Percentiles rank a stretch among this genome's conserved stretches.
These are phyloP conservation scores for Discostella stelligera DNA, from an alignment of 352 stramenopile genomes.

Conservation along the genomic window DNA sequence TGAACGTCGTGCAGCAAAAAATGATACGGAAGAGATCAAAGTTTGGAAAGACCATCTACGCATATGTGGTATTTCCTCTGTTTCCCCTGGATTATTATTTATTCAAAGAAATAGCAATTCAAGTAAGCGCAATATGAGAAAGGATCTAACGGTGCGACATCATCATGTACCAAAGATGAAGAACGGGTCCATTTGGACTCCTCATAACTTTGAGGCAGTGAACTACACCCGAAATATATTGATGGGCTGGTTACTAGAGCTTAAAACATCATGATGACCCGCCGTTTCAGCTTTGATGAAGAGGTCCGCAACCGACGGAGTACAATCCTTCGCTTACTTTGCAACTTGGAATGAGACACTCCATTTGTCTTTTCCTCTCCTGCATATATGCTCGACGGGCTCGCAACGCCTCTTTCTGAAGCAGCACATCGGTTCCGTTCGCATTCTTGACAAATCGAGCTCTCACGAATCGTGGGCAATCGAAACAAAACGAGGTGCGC, in stretches of 20 bases:
- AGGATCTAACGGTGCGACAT: conserved; percentile 25
- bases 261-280: too few relatives aligned
- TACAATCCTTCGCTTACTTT: conserved; percentile 8
- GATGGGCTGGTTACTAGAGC: conserved; percentile 7
- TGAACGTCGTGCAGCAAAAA: conserved; percentile 42
- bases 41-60: conserved; percentile 59
- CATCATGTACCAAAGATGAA: conserved; percentile 55
- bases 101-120: conserved; percentile 23
- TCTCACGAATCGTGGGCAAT: conserved; percentile 40
- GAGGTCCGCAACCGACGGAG: conserved; percentile 30
- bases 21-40: conserved; percentile 42
- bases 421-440: conserved; percentile 54
- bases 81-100: conserved; percentile 72
- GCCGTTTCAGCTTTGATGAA: too few relatives aligned
- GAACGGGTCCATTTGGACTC: conserved; percentile 74
- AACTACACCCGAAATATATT: conserved; percentile 51
- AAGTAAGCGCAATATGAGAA: not conserved
- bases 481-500: conserved; percentile 11
- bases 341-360: conserved; percentile 8
- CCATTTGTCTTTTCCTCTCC: conserved; percentile 36
- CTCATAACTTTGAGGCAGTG: conserved; percentile 60
- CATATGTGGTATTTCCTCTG: conserved; percentile 32
- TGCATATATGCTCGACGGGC: conserved; percentile 39
- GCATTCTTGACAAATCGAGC: conserved; percentile 58
- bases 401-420: conserved; percentile 41